Conservation (phyloP, 768 basidiomycete species). For the Mycena floridula region DNA sequence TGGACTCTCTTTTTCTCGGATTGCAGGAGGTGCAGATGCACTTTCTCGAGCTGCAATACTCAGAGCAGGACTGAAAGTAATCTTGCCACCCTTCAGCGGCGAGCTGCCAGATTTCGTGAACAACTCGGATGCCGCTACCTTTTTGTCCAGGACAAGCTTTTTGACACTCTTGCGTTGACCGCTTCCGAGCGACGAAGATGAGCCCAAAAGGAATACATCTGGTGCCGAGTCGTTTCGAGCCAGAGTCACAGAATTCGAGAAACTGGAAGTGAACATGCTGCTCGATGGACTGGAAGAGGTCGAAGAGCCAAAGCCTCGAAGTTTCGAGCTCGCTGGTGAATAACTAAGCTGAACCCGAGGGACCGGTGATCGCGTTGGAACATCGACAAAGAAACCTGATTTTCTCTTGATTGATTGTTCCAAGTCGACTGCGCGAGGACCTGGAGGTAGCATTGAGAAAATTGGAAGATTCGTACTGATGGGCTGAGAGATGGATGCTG, state of each 20-base stretch:
- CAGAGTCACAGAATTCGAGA: constrained; percentile 47
- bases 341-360: constrained; percentile 63
- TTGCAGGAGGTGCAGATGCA: constrained; percentile 38
- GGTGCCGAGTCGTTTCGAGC: constrained; percentile 45
- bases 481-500: constrained; percentile 86
- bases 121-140: constrained; percentile 66
- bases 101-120: constrained; percentile 49
- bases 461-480: constrained; percentile 68
- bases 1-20: constrained; percentile 13
- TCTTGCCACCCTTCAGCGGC: constrained; percentile 39
- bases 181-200: constrained; percentile 62
- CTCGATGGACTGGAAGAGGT: constrained; percentile 30
- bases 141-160: constrained; percentile 87
- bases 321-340: constrained; percentile 58
- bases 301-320: constrained; percentile 63
- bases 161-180: constrained; percentile 80
- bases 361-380: constrained; percentile 65
- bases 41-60: constrained; percentile 72
- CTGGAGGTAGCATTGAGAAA: constrained; percentile 69
- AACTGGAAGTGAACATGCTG: constrained; percentile 37
- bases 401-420: constrained; percentile 71
- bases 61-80: constrained; percentile 70
- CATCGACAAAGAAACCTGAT: constrained; percentile 68
- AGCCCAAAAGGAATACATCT: constrained; percentile 57
- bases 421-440: constrained; percentile 55